Percentiles rank a stretch among this genome's conserved stretches.
phyloP scores from a whole-genome alignment of 1,139 yeast species.

The Casaregolazyma suthepensis region DNA sequence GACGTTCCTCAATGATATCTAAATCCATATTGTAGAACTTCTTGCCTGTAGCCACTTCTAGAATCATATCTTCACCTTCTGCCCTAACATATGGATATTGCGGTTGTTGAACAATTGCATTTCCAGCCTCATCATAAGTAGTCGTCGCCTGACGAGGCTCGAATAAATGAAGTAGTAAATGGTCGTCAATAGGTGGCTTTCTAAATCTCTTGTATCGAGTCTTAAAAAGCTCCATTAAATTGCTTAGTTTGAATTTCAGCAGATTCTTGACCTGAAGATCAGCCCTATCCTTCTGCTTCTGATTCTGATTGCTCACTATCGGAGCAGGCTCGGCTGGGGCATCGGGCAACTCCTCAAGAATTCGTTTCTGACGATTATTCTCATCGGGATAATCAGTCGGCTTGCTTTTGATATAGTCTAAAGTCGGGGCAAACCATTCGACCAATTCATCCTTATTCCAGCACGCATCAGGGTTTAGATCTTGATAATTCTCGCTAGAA shows the following conservation, averaged over 20 bases:
- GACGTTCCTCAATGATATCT: conserved; percentile 86
- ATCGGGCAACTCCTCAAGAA: conserved; percentile 38
- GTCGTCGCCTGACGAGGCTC: conserved; percentile 39
- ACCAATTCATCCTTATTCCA: conserved; percentile 38
- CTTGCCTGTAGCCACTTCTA: conserved; percentile 69
- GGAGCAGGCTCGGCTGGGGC: conserved; percentile 30
- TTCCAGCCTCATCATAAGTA: conserved; percentile 7
- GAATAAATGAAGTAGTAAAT: conserved; percentile 65
- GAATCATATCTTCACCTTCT: conserved; percentile 69
- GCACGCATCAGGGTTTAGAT: conserved; percentile 39
- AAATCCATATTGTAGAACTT: conserved; percentile 82
- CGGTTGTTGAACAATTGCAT: neutral
- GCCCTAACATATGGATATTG: conserved; percentile 42
- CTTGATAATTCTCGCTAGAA: conserved; percentile 33
- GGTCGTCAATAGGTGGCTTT: conserved; percentile 84
- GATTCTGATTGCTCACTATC: conserved; percentile 20
- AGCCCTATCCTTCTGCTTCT: conserved; percentile 53
- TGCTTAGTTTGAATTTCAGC: conserved; percentile 77
- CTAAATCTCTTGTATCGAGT: conserved; percentile 81
- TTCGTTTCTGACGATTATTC: conserved; percentile 33
- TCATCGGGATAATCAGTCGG: conserved; percentile 49
- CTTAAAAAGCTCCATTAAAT: conserved; percentile 84
- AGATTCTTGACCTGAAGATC: conserved; percentile 82
- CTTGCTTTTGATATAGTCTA: conserved; percentile 52
- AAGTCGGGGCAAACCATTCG: conserved; percentile 51